These are phyloP conservation scores for Aspergillus arachidicola DNA, from an alignment of 2,329 filamentous ascomycete genomes.

Conservation along the genomic window DNA sequence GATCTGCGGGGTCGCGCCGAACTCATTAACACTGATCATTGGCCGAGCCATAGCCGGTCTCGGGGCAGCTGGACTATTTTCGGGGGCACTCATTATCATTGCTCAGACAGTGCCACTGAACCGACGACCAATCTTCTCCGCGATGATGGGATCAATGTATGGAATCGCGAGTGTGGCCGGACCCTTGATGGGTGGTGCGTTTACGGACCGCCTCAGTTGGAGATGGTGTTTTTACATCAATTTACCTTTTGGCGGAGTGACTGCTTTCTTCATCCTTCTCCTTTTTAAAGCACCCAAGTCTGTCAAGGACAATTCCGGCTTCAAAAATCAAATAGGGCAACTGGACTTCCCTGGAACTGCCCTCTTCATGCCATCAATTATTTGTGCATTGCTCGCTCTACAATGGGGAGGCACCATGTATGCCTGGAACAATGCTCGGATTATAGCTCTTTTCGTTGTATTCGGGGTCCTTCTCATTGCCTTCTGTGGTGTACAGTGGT, in stretches of 20 bases:
- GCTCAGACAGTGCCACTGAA: slow-evolving; percentile 43
- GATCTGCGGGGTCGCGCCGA: slow-evolving; percentile 42
- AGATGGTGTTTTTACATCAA: slow-evolving; percentile 50
- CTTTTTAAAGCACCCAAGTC: slow-evolving; percentile 32
- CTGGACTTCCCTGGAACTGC: slow-evolving; percentile 48
- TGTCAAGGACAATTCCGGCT: slow-evolving; percentile 27
- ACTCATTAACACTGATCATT: slow-evolving; percentile 41
- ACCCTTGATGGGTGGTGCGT: slow-evolving; percentile 50
- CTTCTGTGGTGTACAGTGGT: slow-evolving; percentile 41
- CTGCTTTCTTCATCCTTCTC: slow-evolving; percentile 35
- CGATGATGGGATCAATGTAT: slow-evolving; percentile 46
- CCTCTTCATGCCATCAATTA: slow-evolving; percentile 48
- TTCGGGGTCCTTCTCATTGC: slow-evolving; percentile 53
- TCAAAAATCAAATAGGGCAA: slow-evolving; percentile 33
- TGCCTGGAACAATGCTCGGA: slow-evolving; percentile 47
- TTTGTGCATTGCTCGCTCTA: slow-evolving; percentile 53
- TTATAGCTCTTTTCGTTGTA: slow-evolving; percentile 54
- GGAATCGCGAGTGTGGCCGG: slow-evolving; percentile 47
- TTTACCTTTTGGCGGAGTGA: slow-evolving; percentile 37
- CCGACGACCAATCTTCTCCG: slow-evolving; percentile 44
- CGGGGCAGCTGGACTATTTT: slow-evolving; percentile 41
- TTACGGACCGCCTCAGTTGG: slow-evolving; percentile 47
- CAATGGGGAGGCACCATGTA: slow-evolving; percentile 51
- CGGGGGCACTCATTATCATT: slow-evolving; percentile 44
- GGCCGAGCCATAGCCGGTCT: slow-evolving; percentile 47